These are phyloP conservation scores for Acanthamoeba castellanii DNA, from an alignment of 208 protist species.

Conservation along the genomic window DNA sequence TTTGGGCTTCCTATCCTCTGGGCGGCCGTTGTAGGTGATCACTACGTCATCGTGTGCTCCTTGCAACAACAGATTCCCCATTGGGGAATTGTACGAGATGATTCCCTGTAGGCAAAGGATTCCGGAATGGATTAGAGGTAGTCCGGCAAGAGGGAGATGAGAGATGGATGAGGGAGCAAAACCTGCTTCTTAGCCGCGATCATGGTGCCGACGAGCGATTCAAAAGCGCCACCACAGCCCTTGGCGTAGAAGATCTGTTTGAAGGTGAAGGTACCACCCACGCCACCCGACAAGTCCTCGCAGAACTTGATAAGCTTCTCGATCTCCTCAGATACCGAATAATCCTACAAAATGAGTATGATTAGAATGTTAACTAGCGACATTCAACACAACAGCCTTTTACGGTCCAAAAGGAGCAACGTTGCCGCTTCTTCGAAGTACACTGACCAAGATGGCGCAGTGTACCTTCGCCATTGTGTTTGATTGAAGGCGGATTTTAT, in stretches of 20 bases:
- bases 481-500: too few species aligned
- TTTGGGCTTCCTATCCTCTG: conserved; percentile 12
- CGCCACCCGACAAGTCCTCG: conserved; percentile 73
- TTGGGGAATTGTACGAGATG: conserved; percentile 61
- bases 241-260: conserved; percentile 74
- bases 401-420: too few species aligned
- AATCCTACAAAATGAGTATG: conserved; percentile 1
- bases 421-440: too few species aligned
- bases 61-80: conserved; percentile 70
- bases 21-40: conserved; percentile 74
- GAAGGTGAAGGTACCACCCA: conserved; percentile 73
- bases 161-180: neutral
- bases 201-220: conserved; percentile 71
- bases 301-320: conserved; percentile 75
- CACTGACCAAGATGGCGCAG: too few species aligned
- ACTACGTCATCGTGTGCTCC: conserved; percentile 72
- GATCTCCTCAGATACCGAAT: conserved; percentile 69
- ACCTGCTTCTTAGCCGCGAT: conserved; percentile 74
- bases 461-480: too few species aligned
- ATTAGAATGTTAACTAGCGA: too few species aligned
- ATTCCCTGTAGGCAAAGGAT: conserved; percentile 26
- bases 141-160: neutral
- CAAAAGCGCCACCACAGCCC: conserved; percentile 69
- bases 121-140: neutral
- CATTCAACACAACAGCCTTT: too few species aligned